Evolutionary conservation across 441 rosid genomes (phyloP), one percentile per base, ranked within the genome.

Genomic region (Eruca vesicaria): DNA sequence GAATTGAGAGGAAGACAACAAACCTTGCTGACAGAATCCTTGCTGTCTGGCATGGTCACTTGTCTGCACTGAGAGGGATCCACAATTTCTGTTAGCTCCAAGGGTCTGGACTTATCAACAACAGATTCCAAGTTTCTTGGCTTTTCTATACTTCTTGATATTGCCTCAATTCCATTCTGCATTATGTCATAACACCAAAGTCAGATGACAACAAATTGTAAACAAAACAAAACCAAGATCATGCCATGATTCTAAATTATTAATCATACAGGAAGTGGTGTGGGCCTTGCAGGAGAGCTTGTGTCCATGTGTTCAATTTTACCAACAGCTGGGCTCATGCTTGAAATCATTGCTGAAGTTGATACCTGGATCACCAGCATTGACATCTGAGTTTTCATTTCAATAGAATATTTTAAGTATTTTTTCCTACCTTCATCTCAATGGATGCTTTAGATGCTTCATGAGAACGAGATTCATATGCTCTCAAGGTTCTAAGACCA

Each of bases 201-300:
- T 77, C 19, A 38, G 57, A 61, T 20, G 9, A 45, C 20, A 45
- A 5, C 74, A 43, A 12, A 23, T 3, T 58, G 19, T 56, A 63
- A 68, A 69, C 64, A 38, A 57, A 56, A 36, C 65, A 26, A 29
- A 58, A 45, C 63, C 52, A 69, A 26, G 9, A 41, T 41, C 20
- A n/a, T 11, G 56, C 65, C 56, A 57, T 2, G 4, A 57, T 57
- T 56, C 16, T 36, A 56, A n/a, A 21, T 23, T 33, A 2, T 41
- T 45, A 66, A 36, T 10, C 85, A 78, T 88, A 86, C 90, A 70
- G 81, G 79, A 68, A 81, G 75, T 14, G 86, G 79, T 60, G 82
- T 45, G 29, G 85, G 87, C 83, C 87, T 83, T 41, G 81, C 88
- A 65, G 92, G 90, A 71, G 88, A 83, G 82, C 78, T 82, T 75